Evolutionary conservation across 768 basidiomycete species (phyloP).

Genomic region (Fomitopsis pulvina): DNA sequence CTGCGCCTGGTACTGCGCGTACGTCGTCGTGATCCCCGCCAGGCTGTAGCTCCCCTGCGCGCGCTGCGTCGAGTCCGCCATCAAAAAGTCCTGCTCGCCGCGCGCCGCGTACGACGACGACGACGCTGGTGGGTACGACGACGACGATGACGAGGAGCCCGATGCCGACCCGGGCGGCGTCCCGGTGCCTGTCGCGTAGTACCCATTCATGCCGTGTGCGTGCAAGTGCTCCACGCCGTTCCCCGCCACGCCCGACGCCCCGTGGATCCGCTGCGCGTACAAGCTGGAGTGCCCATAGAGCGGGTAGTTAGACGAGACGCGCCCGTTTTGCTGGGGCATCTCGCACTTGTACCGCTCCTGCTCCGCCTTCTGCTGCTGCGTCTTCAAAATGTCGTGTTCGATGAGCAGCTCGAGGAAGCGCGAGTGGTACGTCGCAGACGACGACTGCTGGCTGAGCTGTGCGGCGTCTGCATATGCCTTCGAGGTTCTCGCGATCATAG

Average conservation of each 20-base stretch:
- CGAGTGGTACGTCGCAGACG: conserved; percentile 68
- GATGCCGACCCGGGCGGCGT: not conserved
- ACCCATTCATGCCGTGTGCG: not conserved
- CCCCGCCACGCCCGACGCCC: not conserved
- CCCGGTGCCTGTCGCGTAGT: not conserved
- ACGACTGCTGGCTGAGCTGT: conserved; percentile 44
- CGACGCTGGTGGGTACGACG: not conserved
- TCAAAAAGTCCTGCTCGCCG: not conserved
- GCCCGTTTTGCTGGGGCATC: not conserved
- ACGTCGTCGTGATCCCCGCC: not conserved
- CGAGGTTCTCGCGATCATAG: conserved; percentile 60
- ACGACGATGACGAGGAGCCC: not conserved
- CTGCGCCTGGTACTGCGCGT: conserved; percentile 4
- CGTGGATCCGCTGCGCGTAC: not conserved
- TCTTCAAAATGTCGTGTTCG: conserved; percentile 52
- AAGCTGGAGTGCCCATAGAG: not conserved
- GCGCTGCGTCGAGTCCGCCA: not conserved
- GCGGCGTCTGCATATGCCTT: conserved; percentile 76
- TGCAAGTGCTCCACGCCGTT: not conserved
- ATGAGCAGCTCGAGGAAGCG: conserved; percentile 73
- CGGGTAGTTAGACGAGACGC: not conserved
- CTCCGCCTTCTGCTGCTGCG: conserved; percentile 28
- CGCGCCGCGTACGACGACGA: not conserved
- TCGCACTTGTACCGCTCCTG: not conserved
- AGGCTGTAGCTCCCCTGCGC: not conserved